Evolutionary conservation across 352 stramenopile genomes (phyloP), one percentile per base, ranked within the genome.

Genomic region (Phytopythium mirpurense): DNA sequence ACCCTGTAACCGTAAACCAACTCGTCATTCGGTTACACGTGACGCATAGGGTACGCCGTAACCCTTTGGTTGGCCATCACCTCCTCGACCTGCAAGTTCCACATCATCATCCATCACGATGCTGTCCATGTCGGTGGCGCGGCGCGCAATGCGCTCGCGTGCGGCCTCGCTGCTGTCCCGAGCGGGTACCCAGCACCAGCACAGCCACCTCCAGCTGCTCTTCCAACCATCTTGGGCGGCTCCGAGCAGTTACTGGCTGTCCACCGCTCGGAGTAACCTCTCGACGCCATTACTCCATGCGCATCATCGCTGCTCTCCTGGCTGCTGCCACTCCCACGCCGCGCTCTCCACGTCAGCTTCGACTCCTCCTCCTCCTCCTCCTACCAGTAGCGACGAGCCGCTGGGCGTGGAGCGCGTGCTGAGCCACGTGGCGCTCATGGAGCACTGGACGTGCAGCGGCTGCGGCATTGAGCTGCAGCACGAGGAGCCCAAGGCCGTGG

Each of bases 381-480:
- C 48, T 0, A 6, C 46, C 18, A 15, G 21, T 46, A 35, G 41
- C 0, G 38, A 32, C 7, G 24, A 49, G 47, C 55, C 40, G 44
- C 47, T 90, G 19, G 76, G 59, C 3, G 51, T 85, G 32, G 79
- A 88, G 4, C 79, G 83, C 36, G 74, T 91, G 35, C 42, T 82
- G 14, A 82, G 68, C 51, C 83, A 94, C 51, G 66, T 92, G 43
- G 78, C 81, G 11, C 59, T 94, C 21, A 94, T 94, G 83, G 83
- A 94, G 65, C 58, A 85, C 47, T 90, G 83, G 74, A 81, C 67
- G 8, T 94, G 83, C 71, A 90, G 72, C 46, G 83, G 83, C 40
- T 94, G 83, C 38, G 83, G 83, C 42, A 92, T 94, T 49, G 79
- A 83, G 27, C 35, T 94, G 51, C 83, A 94, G 66, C 78, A 83